A percentile compares a stretch with the other conserved stretches of the same genome.
Conservation (phyloP, 148 eudicot species). For the Hydrangea macrophylla region DNA sequence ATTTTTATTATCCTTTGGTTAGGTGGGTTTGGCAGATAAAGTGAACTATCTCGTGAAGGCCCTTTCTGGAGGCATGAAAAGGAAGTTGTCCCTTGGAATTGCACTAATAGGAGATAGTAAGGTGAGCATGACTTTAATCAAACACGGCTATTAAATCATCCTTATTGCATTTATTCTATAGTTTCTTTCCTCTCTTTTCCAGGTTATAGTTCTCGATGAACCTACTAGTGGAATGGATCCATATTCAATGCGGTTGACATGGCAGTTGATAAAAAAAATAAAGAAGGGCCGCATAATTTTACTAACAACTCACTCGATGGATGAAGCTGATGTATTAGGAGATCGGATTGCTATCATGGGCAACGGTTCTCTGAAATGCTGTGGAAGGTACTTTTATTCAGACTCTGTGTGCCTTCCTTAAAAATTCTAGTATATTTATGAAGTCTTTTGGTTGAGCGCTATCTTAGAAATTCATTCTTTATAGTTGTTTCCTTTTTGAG, state of each 20-base stretch:
- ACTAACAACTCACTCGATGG: conserved; percentile 98
- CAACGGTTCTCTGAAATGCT: conserved; percentile 91
- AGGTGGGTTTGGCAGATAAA: conserved; percentile 98
- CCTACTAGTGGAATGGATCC: conserved; percentile 99
- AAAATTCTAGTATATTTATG: not conserved
- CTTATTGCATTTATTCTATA: conserved; percentile 1
- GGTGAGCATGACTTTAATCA: conserved; percentile 36
- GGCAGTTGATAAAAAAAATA: conserved; percentile 86
- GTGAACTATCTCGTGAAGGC: conserved; percentile 70
- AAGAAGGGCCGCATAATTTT: conserved; percentile 92
- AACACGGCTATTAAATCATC: not conserved
- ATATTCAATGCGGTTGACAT: conserved; percentile 96
- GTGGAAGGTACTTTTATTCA: conserved; percentile 68
- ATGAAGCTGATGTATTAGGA: conserved; percentile 97
- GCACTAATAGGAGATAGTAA: conserved; percentile 95
- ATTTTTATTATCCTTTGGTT: conserved; percentile 5
- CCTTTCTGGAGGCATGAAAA: conserved; percentile 98
- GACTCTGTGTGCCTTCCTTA: not conserved
- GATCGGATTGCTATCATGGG: conserved; percentile 99
- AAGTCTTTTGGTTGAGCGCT: too few relatives aligned
- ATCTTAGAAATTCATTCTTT: too few relatives aligned
- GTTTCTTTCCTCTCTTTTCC: conserved; percentile 16
- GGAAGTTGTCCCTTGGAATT: conserved; percentile 91
- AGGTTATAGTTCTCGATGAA: conserved; percentile 95
- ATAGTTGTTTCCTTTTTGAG: too few relatives aligned